These are phyloP conservation scores for Phaffia australis DNA, from an alignment of 768 basidiomycete species.

Conservation along the genomic window DNA sequence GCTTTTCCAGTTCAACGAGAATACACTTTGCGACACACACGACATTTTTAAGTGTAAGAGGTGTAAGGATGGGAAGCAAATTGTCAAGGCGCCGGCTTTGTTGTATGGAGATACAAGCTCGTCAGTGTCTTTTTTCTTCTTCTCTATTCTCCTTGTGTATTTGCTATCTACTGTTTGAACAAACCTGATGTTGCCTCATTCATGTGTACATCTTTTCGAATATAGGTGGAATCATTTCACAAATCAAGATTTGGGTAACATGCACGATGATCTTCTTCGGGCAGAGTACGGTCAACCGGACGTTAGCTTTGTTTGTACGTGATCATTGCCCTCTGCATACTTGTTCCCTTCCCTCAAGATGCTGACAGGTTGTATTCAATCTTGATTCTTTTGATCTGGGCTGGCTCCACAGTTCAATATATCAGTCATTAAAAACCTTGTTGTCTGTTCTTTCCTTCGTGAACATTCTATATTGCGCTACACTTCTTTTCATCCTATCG, in stretches of 20 bases:
- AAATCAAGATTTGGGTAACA: conserved; percentile 71
- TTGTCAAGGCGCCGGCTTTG: conserved; percentile 68
- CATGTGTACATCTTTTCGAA: background rate
- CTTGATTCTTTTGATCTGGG: background rate
- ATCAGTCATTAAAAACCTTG: background rate
- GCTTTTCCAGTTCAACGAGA: conserved; percentile 80
- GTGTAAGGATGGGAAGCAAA: conserved; percentile 75
- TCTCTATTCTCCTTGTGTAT: background rate
- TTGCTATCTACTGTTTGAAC: background rate
- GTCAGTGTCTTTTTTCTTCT: conserved; percentile 46
- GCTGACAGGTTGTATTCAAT: background rate
- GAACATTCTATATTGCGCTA: conserved; percentile 9
- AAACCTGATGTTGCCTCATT: conserved; percentile 8
- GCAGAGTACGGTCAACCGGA: conserved; percentile 74
- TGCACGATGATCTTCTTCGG: conserved; percentile 89
- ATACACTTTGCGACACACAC: conserved; percentile 83
- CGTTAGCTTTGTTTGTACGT: conserved; percentile 40
- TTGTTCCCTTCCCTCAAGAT: background rate
- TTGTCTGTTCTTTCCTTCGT: too few species aligned
- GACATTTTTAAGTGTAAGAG: conserved; percentile 75
- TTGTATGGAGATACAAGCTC: conserved; percentile 96
- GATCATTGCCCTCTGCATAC: background rate
- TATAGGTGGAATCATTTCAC: conserved; percentile 94
- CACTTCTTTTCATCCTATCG: background rate
- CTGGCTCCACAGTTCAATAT: conserved; percentile 3